Base-by-base conservation (phyloP, 352 stramenopile species). In the Globisporangium paroecandrum region DNA sequence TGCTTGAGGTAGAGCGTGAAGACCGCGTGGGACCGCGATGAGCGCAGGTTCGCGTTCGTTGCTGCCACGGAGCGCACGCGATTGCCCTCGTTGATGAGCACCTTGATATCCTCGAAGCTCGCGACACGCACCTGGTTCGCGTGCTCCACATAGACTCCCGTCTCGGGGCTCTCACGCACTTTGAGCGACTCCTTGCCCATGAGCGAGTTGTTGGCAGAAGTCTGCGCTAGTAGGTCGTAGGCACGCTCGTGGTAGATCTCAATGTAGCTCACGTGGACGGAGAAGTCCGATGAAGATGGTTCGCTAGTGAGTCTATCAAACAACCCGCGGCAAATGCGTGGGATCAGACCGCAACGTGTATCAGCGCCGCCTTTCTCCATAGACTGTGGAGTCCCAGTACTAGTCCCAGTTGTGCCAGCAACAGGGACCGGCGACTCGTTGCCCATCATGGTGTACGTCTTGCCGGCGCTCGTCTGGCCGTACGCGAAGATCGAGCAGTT, bases 401-500 rank as follows among this genome's bases (percentile, higher is more conserved):
- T 34, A 9, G 25, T 22, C 2, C 10, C 20, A 62, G 71, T 32
- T 32, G 27, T 32, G 2, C 27, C 20, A 38, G 27, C 24, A 32
- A 32, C 18, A 22, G 13, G 4, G 1, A 32, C 12, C 4, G 64
- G 24, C 4, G 25, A 55, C 6, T 79, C 76, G 25, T 46, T 74
- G 3, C 81, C 81, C 62, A 85, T 87, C 79, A 90, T 88, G 25
- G 79, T 88, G 65, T 83, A 90, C 51, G 83, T 93, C 59, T 95
- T 95, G 20, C 87, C 85, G 12, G 82, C 80, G 25, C 79, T 81
- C 22, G 83, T 83, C 65, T 95, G 85, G 22, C 85, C 82, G 67
- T 91, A 93, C 1, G 81, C 83, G 49, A 93, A 91, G 25, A 93
- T 74, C 13, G 85, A 89, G 72, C 85, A 92, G 64, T 95, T 93